A percentile compares a stretch with the other conserved stretches of the same genome.
Conservation (phyloP, 169 alveolate genomes). For the Plasmodium yoelii region DNA sequence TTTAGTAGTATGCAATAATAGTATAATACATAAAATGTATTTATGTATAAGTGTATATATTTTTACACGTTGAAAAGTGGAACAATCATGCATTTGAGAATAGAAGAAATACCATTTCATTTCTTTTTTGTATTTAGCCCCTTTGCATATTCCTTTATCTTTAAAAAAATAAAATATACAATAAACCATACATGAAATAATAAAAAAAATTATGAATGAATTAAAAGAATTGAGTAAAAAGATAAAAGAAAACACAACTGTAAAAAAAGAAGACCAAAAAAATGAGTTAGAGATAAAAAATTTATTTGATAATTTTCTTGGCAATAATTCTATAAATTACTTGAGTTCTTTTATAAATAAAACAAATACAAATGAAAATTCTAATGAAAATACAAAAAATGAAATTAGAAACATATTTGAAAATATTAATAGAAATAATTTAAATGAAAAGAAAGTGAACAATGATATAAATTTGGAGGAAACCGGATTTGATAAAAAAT, state of each 20-base stretch:
- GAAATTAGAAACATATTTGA: neutral
- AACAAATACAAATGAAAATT: constrained; percentile 30
- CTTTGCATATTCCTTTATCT: too few relatives aligned
- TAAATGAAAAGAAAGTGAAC: constrained; percentile 5
- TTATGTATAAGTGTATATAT: too few relatives aligned
- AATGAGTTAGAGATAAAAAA: constrained; percentile 72
- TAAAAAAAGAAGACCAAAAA: constrained; percentile 56
- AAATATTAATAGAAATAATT: neutral
- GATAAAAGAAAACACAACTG: constrained; percentile 61
- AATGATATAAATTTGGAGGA: neutral
- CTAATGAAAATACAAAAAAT: constrained; percentile 15
- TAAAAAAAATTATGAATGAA: constrained; percentile 54
- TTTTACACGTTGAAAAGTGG: too few relatives aligned
- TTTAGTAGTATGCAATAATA: too few relatives aligned
- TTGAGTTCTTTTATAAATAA: constrained; percentile 61
- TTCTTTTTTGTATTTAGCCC: too few relatives aligned
- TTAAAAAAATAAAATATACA: too few relatives aligned
- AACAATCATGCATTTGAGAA: too few relatives aligned
- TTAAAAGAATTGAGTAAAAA: constrained; percentile 68
- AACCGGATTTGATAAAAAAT: neutral
- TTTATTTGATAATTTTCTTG: constrained; percentile 58
- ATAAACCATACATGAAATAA: neutral
- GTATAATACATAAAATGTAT: too few relatives aligned
- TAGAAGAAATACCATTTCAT: too few relatives aligned
- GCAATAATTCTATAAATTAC: constrained; percentile 65